These are phyloP conservation scores for Aspergillus neotritici DNA, from an alignment of 2,329 filamentous ascomycete species.

Conservation along the genomic window DNA sequence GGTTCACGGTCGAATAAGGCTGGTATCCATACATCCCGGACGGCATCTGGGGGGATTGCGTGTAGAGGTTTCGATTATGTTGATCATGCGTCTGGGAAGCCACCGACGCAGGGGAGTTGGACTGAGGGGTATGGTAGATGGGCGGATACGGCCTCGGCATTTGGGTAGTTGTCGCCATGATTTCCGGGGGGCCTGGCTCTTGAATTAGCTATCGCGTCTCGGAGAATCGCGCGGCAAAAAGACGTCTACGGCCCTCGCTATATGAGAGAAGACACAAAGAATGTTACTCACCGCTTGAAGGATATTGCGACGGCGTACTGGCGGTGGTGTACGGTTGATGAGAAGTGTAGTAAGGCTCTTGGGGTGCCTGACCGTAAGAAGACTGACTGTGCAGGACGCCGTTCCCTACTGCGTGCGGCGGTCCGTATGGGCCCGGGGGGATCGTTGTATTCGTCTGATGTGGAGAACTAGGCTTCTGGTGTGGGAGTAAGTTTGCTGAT, in stretches of 20 bases:
- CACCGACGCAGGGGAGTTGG: conserved; percentile 88
- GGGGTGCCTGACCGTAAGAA: conserved; percentile 62
- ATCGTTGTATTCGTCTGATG: conserved; percentile 49
- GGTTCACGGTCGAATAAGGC: conserved; percentile 49
- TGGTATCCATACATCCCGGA: conserved; percentile 77
- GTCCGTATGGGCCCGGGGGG: conserved; percentile 25
- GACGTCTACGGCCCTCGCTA: conserved; percentile 52
- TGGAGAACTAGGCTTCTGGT: conserved; percentile 53
- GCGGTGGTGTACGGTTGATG: conserved; percentile 80
- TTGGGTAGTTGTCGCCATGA: conserved; percentile 59
- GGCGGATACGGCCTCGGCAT: conserved; percentile 74
- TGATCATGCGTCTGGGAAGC: conserved; percentile 87
- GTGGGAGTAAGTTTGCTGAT: conserved; percentile 22
- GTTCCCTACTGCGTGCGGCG: conserved; percentile 28
- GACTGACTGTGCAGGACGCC: conserved; percentile 49
- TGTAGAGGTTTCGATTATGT: conserved; percentile 76
- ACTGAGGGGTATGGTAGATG: conserved; percentile 93
- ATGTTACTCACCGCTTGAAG: conserved; percentile 68
- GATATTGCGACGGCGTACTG: conserved; percentile 75
- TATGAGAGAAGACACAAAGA: neutral
- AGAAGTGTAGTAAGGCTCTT: conserved; percentile 69
- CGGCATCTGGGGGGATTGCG: conserved; percentile 72
- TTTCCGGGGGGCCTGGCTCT: conserved; percentile 65
- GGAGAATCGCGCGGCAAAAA: neutral
- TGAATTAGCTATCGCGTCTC: conserved; percentile 49